Percentiles rank a stretch among this genome's conserved stretches.
These are phyloP conservation scores for Globisporangium barbulae DNA, from an alignment of 352 stramenopile species.

Conservation along the genomic window DNA sequence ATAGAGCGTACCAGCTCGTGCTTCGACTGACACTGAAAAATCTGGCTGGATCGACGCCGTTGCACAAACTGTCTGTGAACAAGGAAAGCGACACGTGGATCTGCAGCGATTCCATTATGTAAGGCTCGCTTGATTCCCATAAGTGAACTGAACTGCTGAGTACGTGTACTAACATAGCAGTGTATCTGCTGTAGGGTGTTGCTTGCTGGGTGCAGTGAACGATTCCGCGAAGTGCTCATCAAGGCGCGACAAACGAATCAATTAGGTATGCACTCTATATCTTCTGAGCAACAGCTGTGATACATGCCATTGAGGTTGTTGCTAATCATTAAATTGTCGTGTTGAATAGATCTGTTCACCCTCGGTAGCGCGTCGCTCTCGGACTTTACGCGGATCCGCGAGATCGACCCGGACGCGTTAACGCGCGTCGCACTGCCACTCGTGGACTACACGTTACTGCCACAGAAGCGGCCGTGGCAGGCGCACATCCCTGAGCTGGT, in stretches of 20 bases:
- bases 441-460: constrained; percentile 55
- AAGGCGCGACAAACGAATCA: constrained; percentile 40
- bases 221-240: constrained; percentile 44
- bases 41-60: constrained; percentile 31
- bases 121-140: constrained; percentile 1
- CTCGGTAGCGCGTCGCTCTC: constrained; percentile 70
- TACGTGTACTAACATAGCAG: background rate
- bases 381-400: constrained; percentile 62
- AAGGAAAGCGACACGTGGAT: constrained; percentile 62
- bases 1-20: constrained; percentile 61
- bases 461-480: constrained; percentile 42
- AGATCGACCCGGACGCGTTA: constrained; percentile 36
- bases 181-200: constrained; percentile 33
- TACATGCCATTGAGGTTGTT: background rate
- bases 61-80: constrained; percentile 48
- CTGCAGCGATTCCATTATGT: constrained; percentile 77
- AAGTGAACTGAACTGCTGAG: too few relatives aligned
- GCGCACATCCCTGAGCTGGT: constrained; percentile 48
- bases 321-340: background rate
- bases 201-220: constrained; percentile 53
- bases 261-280: constrained; percentile 36
- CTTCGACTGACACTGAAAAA: constrained; percentile 54
- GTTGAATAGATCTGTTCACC: constrained; percentile 57
- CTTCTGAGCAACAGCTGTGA: background rate
- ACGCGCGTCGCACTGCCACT: constrained; percentile 55